Percentiles rank a stretch among this genome's conserved stretches.
Evolutionary conservation across 495 filamentous ascomycete species (phyloP).

Genomic region (Penicillium antarcticum): DNA sequence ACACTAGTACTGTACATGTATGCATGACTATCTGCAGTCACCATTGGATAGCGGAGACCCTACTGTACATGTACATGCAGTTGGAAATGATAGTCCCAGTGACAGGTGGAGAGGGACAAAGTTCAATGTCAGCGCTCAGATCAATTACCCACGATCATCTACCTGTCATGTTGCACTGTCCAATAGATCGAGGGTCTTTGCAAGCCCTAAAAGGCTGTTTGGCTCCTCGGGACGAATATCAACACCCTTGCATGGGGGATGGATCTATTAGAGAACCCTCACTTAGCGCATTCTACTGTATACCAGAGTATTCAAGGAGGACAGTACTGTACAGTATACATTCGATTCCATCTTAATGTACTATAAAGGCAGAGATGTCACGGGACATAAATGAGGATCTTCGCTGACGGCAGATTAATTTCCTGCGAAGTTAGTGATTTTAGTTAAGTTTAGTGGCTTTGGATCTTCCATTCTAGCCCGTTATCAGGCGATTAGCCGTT

Average conservation of each 20-base stretch:
- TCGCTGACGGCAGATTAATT: too few species aligned
- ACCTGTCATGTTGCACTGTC: slow-evolving; percentile 13
- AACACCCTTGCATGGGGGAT: not conserved
- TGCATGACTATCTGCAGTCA: not conserved
- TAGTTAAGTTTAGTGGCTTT: too few species aligned
- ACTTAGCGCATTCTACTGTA: too few species aligned
- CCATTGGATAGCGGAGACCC: not conserved
- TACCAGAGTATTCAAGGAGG: too few species aligned
- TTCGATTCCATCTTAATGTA: too few species aligned
- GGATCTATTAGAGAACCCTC: too few species aligned
- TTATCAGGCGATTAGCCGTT: too few species aligned
- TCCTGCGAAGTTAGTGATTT: too few species aligned
- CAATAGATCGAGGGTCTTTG: not conserved
- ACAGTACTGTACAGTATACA: too few species aligned
- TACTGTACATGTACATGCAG: not conserved
- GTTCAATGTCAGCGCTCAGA: not conserved
- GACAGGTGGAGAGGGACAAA: not conserved
- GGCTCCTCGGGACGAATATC: not conserved
- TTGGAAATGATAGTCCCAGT: slow-evolving; percentile 8
- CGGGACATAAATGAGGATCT: too few species aligned
- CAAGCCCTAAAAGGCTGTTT: not conserved
- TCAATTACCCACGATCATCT: slow-evolving; percentile 7
- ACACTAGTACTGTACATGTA: not conserved
- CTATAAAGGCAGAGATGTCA: too few species aligned
- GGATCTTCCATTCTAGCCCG: too few species aligned